Conservation (phyloP, 2,329 filamentous ascomycete species). For the Talaromyces sp. region DNA sequence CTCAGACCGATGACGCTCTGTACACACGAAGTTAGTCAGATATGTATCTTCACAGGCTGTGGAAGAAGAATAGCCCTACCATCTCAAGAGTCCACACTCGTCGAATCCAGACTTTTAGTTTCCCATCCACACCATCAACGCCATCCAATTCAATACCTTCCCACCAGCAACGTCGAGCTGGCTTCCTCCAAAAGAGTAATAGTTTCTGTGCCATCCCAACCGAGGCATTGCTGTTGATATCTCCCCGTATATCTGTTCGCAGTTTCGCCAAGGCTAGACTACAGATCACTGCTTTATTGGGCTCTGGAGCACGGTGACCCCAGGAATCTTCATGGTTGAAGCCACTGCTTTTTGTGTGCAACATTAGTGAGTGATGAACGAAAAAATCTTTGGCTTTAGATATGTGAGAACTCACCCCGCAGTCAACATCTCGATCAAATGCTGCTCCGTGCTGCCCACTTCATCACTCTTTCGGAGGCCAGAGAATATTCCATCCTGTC, state of each 20-base stretch:
- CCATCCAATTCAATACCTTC: constrained; percentile 89
- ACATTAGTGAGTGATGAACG: not conserved
- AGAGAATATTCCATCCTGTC: constrained; percentile 93
- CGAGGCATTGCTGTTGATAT: constrained; percentile 68
- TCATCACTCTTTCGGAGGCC: constrained; percentile 93
- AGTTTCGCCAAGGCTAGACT: constrained; percentile 89
- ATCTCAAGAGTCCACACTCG: constrained; percentile 98
- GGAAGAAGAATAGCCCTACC: constrained; percentile 45
- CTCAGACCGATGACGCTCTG: constrained; percentile 82
- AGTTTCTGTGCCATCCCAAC: constrained; percentile 99
- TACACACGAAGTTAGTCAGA: not conserved
- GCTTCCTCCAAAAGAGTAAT: constrained; percentile 96
- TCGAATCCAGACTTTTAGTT: constrained; percentile 96
- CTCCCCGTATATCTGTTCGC: constrained; percentile 81
- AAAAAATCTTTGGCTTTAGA: not conserved
- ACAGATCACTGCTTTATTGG: constrained; percentile 97
- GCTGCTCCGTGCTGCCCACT: constrained; percentile 92
- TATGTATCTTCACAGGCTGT: constrained; percentile 21
- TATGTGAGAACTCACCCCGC: constrained; percentile 69
- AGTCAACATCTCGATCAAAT: constrained; percentile 98
- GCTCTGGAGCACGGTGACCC: constrained; percentile 96
- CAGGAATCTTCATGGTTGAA: constrained; percentile 95
- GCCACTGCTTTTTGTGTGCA: constrained; percentile 56
- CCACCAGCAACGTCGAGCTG: constrained; percentile 96
- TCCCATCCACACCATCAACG: constrained; percentile 85